Conservation (phyloP, 805 yeast species). For the Hanseniaspora singularis region DNA sequence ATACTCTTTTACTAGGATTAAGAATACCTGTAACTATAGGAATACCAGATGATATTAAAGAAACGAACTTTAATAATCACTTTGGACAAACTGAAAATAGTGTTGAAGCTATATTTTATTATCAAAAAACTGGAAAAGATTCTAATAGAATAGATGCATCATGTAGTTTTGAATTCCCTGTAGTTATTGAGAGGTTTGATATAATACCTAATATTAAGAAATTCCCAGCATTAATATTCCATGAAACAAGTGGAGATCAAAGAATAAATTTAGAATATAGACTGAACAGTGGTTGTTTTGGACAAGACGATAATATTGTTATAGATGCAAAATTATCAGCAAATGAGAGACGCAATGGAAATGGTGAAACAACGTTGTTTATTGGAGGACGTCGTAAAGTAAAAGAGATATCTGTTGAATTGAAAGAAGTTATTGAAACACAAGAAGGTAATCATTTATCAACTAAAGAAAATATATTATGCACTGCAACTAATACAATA, state of each 20-base stretch:
- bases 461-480: constrained; percentile 35
- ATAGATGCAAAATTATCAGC: constrained; percentile 34
- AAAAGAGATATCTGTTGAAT: constrained; percentile 36
- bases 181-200: constrained; percentile 45
- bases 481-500: constrained; percentile 26
- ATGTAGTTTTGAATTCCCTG: constrained; percentile 32
- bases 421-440: constrained; percentile 37
- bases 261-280: constrained; percentile 37
- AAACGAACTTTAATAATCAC: constrained; percentile 39
- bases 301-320: constrained; percentile 41
- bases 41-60: constrained; percentile 40
- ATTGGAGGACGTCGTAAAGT: constrained; percentile 24
- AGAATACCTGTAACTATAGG: constrained; percentile 51
- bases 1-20: constrained; percentile 34
- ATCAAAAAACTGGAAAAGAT: constrained; percentile 27
- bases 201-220: constrained; percentile 45
- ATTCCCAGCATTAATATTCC: constrained; percentile 40
- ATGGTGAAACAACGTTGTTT: constrained; percentile 13
- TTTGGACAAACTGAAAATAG: constrained; percentile 40
- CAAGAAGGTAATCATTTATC: too few relatives aligned
- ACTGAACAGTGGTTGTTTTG: constrained; percentile 44
- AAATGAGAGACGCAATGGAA: constrained; percentile 25
- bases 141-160: constrained; percentile 21
- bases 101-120: constrained; percentile 24
- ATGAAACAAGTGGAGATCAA: constrained; percentile 37